Evolutionary conservation across 140 eudicot genomes (phyloP).

Genomic region (Cichorium intybus): DNA sequence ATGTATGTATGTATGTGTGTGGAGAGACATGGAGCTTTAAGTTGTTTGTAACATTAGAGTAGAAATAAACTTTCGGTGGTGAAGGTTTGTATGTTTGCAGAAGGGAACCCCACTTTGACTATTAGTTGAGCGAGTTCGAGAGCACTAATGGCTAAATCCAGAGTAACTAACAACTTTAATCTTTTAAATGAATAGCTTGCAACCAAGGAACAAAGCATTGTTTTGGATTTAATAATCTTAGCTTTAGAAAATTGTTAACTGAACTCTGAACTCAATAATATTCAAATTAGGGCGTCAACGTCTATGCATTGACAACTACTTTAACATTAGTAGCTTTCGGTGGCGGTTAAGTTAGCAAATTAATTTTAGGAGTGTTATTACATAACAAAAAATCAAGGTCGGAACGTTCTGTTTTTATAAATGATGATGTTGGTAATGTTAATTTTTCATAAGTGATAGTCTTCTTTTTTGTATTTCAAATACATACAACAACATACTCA

Average conservation of each 20-base stretch:
- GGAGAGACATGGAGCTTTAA: constrained; percentile 21
- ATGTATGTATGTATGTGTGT: background rate
- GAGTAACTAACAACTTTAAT: constrained; percentile 1
- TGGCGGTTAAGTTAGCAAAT: background rate
- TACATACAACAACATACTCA: background rate
- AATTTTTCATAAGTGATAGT: no score
- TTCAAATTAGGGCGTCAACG: background rate
- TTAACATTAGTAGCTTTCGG: background rate
- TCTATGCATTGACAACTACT: constrained; percentile 10
- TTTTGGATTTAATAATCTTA: background rate
- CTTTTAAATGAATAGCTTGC: background rate
- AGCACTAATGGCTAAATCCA: background rate
- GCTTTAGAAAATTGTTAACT: background rate
- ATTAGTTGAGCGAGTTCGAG: constrained; percentile 4
- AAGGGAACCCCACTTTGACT: constrained; percentile 28
- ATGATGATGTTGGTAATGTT: background rate
- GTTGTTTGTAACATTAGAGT: constrained; percentile 25
- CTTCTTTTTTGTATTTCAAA: background rate
- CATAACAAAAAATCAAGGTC: background rate
- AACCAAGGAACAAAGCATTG: background rate
- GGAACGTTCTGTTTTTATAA: background rate
- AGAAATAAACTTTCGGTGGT: constrained; percentile 38
- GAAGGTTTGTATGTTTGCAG: constrained; percentile 32
- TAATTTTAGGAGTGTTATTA: no score
- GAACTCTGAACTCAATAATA: background rate